Percentiles rank a stretch among this genome's conserved stretches.
Conservation (phyloP, 1,284 basidiomycete genomes). For the Xerocomus tenax region DNA sequence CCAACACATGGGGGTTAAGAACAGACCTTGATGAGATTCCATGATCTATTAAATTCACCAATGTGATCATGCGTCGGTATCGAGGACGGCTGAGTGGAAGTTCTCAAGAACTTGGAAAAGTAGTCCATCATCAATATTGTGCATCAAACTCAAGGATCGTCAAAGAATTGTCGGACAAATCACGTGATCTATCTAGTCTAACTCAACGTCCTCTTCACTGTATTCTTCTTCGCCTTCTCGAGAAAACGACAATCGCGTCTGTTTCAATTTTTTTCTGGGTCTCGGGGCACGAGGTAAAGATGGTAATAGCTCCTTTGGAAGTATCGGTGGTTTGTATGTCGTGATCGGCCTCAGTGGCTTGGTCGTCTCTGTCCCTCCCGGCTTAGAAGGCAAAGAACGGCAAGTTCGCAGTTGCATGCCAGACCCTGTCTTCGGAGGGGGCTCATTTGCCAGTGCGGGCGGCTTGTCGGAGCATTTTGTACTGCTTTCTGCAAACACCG, state of each 20-base stretch:
- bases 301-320: constrained; percentile 25
- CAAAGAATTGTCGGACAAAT: not conserved
- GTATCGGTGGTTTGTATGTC: constrained; percentile 29
- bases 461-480: not conserved
- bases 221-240: not conserved
- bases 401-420: constrained; percentile 5
- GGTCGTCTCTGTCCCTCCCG: not conserved
- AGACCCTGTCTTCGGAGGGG: not conserved
- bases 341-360: constrained; percentile 36
- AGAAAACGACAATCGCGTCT: constrained; percentile 19
- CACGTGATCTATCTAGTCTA: constrained; percentile 19
- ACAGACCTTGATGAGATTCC: constrained; percentile 60
- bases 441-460: not conserved
- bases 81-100: constrained; percentile 41
- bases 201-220: not conserved
- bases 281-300: constrained; percentile 5
- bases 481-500: constrained; percentile 20
- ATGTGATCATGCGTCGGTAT: constrained; percentile 56
- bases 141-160: not conserved
- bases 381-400: constrained; percentile 7
- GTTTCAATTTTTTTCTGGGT: constrained; percentile 15
- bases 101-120: constrained; percentile 70
- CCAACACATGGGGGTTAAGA: not conserved
- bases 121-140: constrained; percentile 64
- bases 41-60: constrained; percentile 64